Evolutionary conservation across 2,329 filamentous ascomycete genomes (phyloP).

Genomic region (Aciculosporium take): DNA sequence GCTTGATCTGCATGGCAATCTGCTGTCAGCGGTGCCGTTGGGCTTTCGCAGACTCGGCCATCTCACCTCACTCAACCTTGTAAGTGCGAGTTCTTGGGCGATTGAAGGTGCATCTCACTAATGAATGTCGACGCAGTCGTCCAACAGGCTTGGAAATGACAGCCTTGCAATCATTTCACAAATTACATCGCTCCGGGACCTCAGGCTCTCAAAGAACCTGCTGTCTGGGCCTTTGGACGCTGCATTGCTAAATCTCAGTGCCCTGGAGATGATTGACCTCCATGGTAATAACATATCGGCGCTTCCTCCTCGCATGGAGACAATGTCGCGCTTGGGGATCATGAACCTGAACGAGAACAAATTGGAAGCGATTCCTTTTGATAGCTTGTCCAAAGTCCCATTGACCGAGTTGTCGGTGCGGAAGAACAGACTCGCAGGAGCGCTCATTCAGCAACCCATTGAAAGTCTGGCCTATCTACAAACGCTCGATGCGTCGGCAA

Average conservation of each 20-base stretch:
- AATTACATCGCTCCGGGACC: conserved; percentile 57
- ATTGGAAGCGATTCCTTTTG: conserved; percentile 57
- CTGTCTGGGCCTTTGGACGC: conserved; percentile 54
- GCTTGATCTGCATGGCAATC: conserved; percentile 77
- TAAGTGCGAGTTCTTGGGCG: conserved; percentile 25
- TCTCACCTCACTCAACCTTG: conserved; percentile 71
- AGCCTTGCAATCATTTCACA: conserved; percentile 61
- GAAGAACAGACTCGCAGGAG: conserved; percentile 65
- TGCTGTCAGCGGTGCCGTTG: conserved; percentile 54
- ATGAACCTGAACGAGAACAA: conserved; percentile 72
- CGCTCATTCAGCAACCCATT: conserved; percentile 51
- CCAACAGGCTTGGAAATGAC: conserved; percentile 64
- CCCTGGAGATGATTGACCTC: conserved; percentile 69
- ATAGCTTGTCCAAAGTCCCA: conserved; percentile 50
- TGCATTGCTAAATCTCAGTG: conserved; percentile 46
- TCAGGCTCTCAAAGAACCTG: conserved; percentile 68
- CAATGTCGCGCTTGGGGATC: conserved; percentile 54
- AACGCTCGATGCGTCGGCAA: conserved; percentile 62
- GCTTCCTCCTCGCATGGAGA: conserved; percentile 53
- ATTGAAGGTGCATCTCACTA: conserved; percentile 7
- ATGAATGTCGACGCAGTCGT: conserved; percentile 37
- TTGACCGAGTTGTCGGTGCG: conserved; percentile 59
- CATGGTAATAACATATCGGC: conserved; percentile 64
- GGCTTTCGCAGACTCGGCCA: conserved; percentile 60
- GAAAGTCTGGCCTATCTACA: conserved; percentile 51